Evolutionary conservation across 306 rosid species (phyloP).

Genomic region (Fragaria ananassa): DNA sequence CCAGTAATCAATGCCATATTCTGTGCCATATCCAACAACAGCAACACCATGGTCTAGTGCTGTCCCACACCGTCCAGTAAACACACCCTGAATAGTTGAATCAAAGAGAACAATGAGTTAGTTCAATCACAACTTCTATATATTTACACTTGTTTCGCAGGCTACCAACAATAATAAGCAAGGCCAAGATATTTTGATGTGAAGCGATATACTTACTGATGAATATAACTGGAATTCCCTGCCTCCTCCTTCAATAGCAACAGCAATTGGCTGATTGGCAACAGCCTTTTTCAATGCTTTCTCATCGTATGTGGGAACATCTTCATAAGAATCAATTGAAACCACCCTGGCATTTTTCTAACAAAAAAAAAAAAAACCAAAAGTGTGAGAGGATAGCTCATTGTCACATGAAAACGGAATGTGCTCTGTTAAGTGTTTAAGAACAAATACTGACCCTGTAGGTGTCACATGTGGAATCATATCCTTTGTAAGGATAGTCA

Average conservation of each 20-base stretch:
- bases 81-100: conserved; percentile 55
- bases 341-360: conserved; percentile 81
- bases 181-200: background rate
- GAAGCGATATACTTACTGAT: conserved; percentile 45
- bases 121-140: background rate
- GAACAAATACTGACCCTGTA: conserved; percentile 44
- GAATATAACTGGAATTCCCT: conserved; percentile 70
- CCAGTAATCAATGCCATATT: conserved; percentile 74
- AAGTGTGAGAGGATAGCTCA: background rate
- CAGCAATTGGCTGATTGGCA: conserved; percentile 70
- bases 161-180: background rate
- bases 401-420: background rate
- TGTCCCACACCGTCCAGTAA: conserved; percentile 71
- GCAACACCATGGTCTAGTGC: conserved; percentile 74
- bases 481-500: conserved; percentile 69
- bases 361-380: background rate
- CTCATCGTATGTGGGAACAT: conserved; percentile 61
- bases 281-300: conserved; percentile 64
- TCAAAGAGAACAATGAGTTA: background rate
- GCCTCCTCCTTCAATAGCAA: conserved; percentile 88
- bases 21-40: conserved; percentile 79
- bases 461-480: conserved; percentile 53
- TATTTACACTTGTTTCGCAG: background rate
- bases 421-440: background rate
- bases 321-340: conserved; percentile 60